Conservation (phyloP, 495 filamentous ascomycete genomes). For the Pseudoneurospora amorphoporcata region DNA sequence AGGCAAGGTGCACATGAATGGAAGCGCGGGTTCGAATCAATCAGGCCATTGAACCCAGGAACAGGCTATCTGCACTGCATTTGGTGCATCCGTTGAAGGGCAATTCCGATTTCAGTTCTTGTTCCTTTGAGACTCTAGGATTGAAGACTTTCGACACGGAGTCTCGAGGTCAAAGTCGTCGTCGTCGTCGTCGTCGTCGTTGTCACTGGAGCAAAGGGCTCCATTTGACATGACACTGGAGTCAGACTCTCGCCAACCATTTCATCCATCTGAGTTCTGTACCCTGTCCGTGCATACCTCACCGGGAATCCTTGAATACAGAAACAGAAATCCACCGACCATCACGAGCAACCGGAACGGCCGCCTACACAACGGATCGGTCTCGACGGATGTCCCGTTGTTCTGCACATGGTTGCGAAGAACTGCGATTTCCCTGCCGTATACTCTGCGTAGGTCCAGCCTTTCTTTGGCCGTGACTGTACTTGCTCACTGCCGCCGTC, state of each 20-base stretch:
- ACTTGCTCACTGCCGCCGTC: background rate
- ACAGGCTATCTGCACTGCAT: background rate
- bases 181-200: background rate
- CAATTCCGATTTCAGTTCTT: background rate
- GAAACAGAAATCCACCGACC: background rate
- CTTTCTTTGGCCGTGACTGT: background rate
- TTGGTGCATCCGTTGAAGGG: background rate
- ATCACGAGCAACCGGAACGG: background rate
- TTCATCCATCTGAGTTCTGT: background rate
- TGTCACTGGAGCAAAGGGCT: background rate
- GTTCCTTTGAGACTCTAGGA: background rate
- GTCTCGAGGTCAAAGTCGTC: background rate
- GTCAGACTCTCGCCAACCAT: background rate
- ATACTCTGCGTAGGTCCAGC: background rate
- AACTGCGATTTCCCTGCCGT: background rate
- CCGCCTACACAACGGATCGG: background rate
- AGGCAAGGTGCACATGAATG: background rate
- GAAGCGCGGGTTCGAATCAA: background rate
- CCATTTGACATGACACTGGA: background rate
- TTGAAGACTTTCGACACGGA: background rate
- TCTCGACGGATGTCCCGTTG: background rate
- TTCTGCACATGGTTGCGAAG: background rate
- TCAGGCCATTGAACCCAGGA: background rate
- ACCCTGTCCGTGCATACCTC: background rate
- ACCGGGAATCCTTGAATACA: background rate